Conservation (phyloP, 129 eudicot species). For the Artemisia argyi region DNA sequence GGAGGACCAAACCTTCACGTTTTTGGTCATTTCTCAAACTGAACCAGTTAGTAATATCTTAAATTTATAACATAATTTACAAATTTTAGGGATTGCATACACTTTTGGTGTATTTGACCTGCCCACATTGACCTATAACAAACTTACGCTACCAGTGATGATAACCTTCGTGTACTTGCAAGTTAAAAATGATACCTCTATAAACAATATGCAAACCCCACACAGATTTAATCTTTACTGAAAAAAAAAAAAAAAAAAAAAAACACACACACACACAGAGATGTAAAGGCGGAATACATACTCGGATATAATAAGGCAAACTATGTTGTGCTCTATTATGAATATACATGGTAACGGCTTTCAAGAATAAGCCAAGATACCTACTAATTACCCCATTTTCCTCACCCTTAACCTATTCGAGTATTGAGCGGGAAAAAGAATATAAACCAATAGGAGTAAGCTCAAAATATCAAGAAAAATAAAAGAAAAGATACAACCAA, state of each 20-base stretch:
- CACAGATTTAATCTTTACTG: too few relatives aligned
- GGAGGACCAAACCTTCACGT: too few relatives aligned
- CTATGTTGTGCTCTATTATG: constrained; percentile 36
- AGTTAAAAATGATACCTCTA: background rate
- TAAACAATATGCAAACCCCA: background rate
- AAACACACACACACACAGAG: too few relatives aligned
- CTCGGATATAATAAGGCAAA: constrained; percentile 16
- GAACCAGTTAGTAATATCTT: too few relatives aligned
- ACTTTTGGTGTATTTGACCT: too few relatives aligned
- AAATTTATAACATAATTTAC: too few relatives aligned
- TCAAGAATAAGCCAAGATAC: constrained; percentile 34
- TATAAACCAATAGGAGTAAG: constrained; percentile 19
- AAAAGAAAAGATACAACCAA: constrained; percentile 26
- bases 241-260: too few relatives aligned
- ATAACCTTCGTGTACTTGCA: too few relatives aligned
- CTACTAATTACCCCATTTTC: constrained; percentile 50
- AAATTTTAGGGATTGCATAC: too few relatives aligned
- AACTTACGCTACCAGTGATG: too few relatives aligned
- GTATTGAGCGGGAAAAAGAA: constrained; percentile 13
- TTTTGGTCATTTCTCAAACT: too few relatives aligned
- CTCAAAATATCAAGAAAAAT: constrained; percentile 23
- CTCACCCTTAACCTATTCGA: constrained; percentile 37
- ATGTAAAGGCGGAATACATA: constrained; percentile 4
- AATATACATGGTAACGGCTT: constrained; percentile 53
- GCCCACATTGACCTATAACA: too few relatives aligned